Evolutionary conservation across 257 asterid species (phyloP).

Genomic region (Ophiorrhiza pumila): DNA sequence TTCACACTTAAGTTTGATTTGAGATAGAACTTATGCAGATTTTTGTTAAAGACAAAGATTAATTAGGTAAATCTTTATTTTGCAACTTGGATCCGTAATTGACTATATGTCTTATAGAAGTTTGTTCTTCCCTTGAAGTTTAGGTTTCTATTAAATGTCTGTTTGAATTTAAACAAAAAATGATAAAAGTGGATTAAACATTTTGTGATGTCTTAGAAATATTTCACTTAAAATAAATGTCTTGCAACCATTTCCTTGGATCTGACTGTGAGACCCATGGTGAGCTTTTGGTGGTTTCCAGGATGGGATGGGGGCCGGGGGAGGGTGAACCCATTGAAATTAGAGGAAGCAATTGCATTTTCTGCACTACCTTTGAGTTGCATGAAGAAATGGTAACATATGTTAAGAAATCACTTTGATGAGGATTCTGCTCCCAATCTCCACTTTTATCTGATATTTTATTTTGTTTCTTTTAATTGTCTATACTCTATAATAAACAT

Average conservation of each 20-base stretch:
- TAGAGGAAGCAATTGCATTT: neutral
- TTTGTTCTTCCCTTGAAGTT: neutral
- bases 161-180: neutral
- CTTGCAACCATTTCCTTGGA: neutral
- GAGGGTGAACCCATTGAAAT: neutral
- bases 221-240: neutral
- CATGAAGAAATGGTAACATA: neutral
- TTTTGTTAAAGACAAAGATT: neutral
- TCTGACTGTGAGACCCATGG: neutral
- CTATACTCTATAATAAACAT: neutral
- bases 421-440: neutral
- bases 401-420: neutral
- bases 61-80: neutral
- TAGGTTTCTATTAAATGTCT: neutral
- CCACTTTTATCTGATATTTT: neutral
- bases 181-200: neutral
- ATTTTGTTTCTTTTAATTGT: neutral
- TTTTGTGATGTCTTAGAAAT: neutral
- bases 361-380: neutral
- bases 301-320: neutral
- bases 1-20: too few species aligned
- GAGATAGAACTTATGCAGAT: too few species aligned
- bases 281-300: neutral
- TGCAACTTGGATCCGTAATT: too few species aligned
- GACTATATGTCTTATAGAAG: neutral